These are phyloP conservation scores for Cyclotella sp. DNA, from an alignment of 108 stramenopile genomes.

Conservation along the genomic window DNA sequence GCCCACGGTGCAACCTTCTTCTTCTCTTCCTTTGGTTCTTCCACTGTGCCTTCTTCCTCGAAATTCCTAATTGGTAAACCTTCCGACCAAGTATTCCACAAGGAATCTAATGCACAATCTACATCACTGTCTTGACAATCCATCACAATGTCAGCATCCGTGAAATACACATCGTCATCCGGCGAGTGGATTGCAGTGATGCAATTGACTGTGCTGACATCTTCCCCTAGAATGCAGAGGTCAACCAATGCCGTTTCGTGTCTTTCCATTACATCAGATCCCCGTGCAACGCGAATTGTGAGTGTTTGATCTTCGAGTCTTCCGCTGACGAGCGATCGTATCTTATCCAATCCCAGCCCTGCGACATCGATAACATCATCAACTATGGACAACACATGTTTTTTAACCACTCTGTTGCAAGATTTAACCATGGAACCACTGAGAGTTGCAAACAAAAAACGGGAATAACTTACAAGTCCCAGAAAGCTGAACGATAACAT, in stretches of 20 bases:
- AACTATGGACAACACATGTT: neutral
- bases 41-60: conserved; percentile 15
- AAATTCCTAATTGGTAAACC: conserved; percentile 38
- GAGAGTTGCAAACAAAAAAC: too few species aligned
- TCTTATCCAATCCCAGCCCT: conserved; percentile 13
- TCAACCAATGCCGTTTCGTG: conserved; percentile 78
- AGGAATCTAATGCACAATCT: conserved; percentile 61
- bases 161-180: conserved; percentile 24
- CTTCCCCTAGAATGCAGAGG: conserved; percentile 60
- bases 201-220: conserved; percentile 35
- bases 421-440: too few species aligned
- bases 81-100: conserved; percentile 68
- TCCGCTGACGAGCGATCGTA: conserved; percentile 17
- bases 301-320: conserved; percentile 9
- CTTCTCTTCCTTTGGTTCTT: conserved; percentile 42
- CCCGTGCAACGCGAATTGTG: conserved; percentile 23
- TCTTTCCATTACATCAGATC: conserved; percentile 57
- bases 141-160: conserved; percentile 35
- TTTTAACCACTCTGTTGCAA: too few species aligned
- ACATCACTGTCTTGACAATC: conserved; percentile 52
- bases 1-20: conserved; percentile 74
- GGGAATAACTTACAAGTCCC: too few species aligned
- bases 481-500: conserved; percentile 5
- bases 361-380: conserved; percentile 8
- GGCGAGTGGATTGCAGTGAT: conserved; percentile 35